Percentiles rank a stretch among this genome's conserved stretches.
These are phyloP conservation scores for Penicillium sp. DNA, from an alignment of 2,329 filamentous ascomycete species.

Conservation along the genomic window DNA sequence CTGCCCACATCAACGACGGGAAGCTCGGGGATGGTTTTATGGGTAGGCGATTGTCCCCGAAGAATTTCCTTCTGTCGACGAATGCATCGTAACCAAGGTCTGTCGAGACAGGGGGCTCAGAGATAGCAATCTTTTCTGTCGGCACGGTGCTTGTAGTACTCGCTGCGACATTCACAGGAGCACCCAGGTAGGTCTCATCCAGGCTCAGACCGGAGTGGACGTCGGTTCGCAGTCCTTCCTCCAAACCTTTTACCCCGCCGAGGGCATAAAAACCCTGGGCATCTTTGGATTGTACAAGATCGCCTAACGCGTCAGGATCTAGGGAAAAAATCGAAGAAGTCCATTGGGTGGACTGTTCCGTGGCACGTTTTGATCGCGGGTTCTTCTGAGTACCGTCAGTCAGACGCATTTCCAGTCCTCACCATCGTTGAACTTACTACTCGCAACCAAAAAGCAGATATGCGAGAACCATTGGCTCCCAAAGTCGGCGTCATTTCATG, in stretches of 20 bases:
- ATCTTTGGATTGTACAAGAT: conserved; percentile 4
- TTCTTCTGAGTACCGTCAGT: neutral
- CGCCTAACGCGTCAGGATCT: neutral
- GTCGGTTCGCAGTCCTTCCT: conserved; percentile 56
- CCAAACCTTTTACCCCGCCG: conserved; percentile 49
- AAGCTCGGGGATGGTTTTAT: conserved; percentile 59
- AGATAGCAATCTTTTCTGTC: neutral
- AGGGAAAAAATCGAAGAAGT: neutral
- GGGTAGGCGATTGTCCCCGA: conserved; percentile 56
- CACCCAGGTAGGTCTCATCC: conserved; percentile 55
- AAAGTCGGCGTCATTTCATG: neutral
- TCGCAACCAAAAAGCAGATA: neutral
- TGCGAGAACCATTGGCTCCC: neutral
- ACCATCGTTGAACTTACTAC: neutral
- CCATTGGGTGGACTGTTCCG: neutral
- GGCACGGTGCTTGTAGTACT: neutral
- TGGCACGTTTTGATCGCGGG: neutral
- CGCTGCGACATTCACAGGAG: conserved; percentile 23
- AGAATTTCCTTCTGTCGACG: conserved; percentile 54
- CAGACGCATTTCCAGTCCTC: neutral
- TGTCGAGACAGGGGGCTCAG: neutral
- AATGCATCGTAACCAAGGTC: neutral
- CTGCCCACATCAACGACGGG: conserved; percentile 61
- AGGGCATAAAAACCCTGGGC: neutral
- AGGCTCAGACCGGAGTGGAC: conserved; percentile 51